These are phyloP conservation scores for Nakazawaea laoshanensis DNA, from an alignment of 805 yeast genomes.

Conservation along the genomic window DNA sequence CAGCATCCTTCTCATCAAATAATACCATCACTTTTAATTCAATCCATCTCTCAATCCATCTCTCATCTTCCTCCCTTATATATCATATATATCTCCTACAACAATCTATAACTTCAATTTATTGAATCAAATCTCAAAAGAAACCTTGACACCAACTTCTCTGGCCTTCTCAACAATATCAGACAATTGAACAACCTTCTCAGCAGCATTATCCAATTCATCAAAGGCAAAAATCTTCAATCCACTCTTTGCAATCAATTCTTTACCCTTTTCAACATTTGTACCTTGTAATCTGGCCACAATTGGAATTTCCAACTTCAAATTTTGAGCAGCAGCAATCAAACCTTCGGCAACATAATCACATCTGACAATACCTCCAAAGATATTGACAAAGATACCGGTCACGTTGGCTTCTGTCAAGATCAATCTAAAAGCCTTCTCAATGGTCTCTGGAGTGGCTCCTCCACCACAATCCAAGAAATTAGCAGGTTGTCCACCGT, in stretches of 20 bases:
- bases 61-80: no score
- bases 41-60: no score
- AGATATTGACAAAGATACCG: slow-evolving; percentile 96
- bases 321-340: slow-evolving; percentile 88
- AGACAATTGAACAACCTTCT: slow-evolving; percentile 77
- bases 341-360: slow-evolving; percentile 98
- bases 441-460: slow-evolving; percentile 97
- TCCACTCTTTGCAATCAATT: slow-evolving; percentile 81
- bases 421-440: slow-evolving; percentile 91
- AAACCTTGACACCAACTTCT: slow-evolving; percentile 14
- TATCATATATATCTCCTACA: no score
- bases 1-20: no score
- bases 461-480: slow-evolving; percentile 99
- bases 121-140: slow-evolving; percentile 12
- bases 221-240: slow-evolving; percentile 85
- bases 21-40: no score
- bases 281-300: slow-evolving; percentile 99
- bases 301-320: slow-evolving; percentile 87
- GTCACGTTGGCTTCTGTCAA: slow-evolving; percentile 82
- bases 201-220: slow-evolving; percentile 96
- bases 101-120: no score
- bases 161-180: slow-evolving; percentile 14
- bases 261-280: slow-evolving; percentile 81
- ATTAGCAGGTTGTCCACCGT: slow-evolving; percentile 99
- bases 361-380: slow-evolving; percentile 99